Evolutionary conservation across 163 green algal genomes (phyloP).

Genomic region (Chloroidium sp.): DNA sequence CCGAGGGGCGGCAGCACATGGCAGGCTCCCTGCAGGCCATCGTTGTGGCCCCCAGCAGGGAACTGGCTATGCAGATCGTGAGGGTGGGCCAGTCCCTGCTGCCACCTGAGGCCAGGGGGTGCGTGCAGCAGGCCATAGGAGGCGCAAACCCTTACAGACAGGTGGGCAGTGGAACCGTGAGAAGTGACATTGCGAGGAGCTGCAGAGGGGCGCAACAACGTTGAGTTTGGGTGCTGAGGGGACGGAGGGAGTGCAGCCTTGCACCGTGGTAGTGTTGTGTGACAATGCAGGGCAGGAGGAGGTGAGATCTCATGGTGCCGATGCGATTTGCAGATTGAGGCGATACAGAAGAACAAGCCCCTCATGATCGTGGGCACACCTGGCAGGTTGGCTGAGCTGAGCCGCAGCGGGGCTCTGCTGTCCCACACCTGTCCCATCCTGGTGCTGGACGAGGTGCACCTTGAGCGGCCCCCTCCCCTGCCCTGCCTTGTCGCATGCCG

Average conservation of each 20-base stretch:
- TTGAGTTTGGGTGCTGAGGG: too few species aligned
- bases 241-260: too few species aligned
- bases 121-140: constrained; percentile 92
- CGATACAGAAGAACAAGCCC: constrained; percentile 61
- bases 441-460: constrained; percentile 69
- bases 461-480: constrained; percentile 4
- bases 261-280: too few species aligned
- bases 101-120: constrained; percentile 36
- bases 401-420: constrained; percentile 45
- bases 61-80: constrained; percentile 97
- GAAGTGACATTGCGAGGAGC: neutral
- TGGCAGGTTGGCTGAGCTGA: constrained; percentile 77
- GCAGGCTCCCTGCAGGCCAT: constrained; percentile 44
- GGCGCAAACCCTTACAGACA: constrained; percentile 78
- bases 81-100: constrained; percentile 68
- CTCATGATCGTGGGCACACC: constrained; percentile 93
- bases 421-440: constrained; percentile 59
- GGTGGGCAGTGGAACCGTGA: constrained; percentile 8
- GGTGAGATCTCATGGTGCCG: too few species aligned
- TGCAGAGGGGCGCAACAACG: neutral
- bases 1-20: neutral
- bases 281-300: too few species aligned
- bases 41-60: constrained; percentile 80
- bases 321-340: constrained; percentile 27
- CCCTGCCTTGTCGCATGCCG: too few species aligned